These are phyloP conservation scores for Uronychia setigera DNA, from an alignment of 73 alveolate species.

Conservation along the genomic window DNA sequence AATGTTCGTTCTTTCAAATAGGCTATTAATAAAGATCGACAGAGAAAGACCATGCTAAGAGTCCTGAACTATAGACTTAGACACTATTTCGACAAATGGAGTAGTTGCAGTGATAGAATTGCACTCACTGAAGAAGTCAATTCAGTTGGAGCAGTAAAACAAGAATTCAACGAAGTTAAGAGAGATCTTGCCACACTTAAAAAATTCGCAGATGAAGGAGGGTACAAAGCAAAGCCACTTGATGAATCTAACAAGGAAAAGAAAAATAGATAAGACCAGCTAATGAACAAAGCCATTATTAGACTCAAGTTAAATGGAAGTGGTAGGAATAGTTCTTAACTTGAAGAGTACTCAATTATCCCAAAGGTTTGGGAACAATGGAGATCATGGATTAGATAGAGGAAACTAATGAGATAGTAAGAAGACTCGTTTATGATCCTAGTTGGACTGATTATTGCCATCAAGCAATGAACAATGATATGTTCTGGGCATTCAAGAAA, in stretches of 20 bases:
- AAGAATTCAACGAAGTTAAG: constrained; percentile 28
- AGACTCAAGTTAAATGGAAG: constrained; percentile 5
- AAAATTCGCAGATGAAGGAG: constrained; percentile 23
- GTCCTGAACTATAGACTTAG: constrained; percentile 26
- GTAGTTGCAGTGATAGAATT: constrained; percentile 13
- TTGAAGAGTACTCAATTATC: constrained; percentile 37
- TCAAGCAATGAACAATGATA: constrained; percentile 31
- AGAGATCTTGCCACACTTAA: constrained; percentile 21
- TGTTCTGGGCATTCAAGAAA: constrained; percentile 36
- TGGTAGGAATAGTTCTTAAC: constrained; percentile 23
- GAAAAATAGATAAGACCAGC: constrained; percentile 4
- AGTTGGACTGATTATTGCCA: constrained; percentile 16
- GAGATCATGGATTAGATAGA: constrained; percentile 32
- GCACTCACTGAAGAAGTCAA: constrained; percentile 26
- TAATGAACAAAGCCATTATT: constrained; percentile 39
- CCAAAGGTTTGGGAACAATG: constrained; percentile 53
- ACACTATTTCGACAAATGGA: constrained; percentile 57
- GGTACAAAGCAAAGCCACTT: constrained; percentile 18
- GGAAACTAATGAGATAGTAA: constrained; percentile 16
- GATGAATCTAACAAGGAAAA: constrained; percentile 6
- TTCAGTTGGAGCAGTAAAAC: constrained; percentile 47
- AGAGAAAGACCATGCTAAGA: constrained; percentile 8
- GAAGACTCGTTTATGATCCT: background rate
- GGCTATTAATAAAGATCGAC: constrained; percentile 21
- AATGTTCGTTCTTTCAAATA: constrained; percentile 23